Evolutionary conservation across 306 rosid species (phyloP).

Genomic region (Sophora flavescens): DNA sequence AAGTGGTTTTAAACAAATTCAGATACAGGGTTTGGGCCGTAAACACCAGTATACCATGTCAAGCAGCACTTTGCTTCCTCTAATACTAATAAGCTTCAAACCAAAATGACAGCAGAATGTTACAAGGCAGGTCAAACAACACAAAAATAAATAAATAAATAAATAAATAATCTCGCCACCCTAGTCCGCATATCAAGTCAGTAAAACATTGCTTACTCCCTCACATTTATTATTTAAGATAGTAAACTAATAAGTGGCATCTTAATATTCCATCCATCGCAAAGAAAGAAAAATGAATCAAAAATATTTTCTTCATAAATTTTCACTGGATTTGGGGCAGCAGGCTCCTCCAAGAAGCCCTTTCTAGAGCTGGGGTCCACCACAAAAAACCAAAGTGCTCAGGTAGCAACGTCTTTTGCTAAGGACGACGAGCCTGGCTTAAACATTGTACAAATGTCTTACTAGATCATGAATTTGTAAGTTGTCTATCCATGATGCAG

Average conservation of each 20-base stretch:
- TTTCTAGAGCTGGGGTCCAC: background rate
- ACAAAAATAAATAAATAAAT: too few species aligned
- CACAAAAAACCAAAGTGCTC: constrained; percentile 22
- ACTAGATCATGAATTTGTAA: constrained; percentile 18
- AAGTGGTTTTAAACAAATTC: background rate
- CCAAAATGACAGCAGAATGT: background rate
- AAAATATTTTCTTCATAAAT: background rate
- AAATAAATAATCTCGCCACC: background rate
- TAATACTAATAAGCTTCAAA: background rate
- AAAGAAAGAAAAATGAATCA: background rate
- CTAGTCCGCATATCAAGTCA: background rate
- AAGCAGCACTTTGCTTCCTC: constrained; percentile 17
- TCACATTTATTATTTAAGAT: background rate
- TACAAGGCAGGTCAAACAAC: background rate
- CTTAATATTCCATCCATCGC: background rate
- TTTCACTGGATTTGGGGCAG: background rate
- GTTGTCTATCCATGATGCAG: constrained; percentile 24
- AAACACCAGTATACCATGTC: constrained; percentile 26
- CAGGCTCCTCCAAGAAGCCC: background rate
- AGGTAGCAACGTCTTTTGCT: constrained; percentile 3
- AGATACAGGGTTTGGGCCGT: background rate
- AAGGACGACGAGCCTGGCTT: constrained; percentile 22
- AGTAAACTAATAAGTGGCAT: background rate
- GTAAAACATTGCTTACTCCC: constrained; percentile 5
- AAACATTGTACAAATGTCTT: constrained; percentile 21